phyloP scores from a whole-genome alignment of 2,329 filamentous ascomycete genomes.

The Coleophoma cylindrospora region DNA sequence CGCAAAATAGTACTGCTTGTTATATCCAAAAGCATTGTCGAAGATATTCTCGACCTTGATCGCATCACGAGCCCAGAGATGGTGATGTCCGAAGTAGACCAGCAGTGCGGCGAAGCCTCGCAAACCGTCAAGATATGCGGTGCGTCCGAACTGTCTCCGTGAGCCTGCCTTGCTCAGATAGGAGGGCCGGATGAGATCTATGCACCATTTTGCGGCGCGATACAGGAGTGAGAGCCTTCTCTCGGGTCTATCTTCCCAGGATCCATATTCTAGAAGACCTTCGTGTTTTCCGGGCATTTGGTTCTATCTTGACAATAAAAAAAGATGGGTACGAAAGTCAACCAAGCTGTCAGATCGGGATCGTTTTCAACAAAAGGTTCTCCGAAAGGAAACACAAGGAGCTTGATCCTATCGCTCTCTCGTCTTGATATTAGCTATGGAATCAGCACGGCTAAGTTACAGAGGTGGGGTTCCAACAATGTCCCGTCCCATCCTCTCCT shows the following conservation, averaged over 20 bases:
- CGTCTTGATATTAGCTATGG: no score
- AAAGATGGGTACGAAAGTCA: no score
- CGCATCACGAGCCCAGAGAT: constrained; percentile 25
- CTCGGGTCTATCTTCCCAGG: constrained; percentile 5
- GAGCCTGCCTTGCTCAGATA: constrained; percentile 2
- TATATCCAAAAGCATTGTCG: constrained; percentile 25
- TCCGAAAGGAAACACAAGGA: no score
- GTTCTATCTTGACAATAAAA: background rate
- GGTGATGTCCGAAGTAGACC: constrained; percentile 41
- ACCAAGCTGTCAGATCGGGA: no score
- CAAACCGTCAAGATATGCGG: constrained; percentile 42
- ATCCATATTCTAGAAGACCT: constrained; percentile 4
- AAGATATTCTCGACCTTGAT: constrained; percentile 9
- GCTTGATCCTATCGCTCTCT: no score
- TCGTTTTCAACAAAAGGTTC: no score
- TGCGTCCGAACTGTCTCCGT: constrained; percentile 14
- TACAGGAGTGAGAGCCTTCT: background rate
- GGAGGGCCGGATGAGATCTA: constrained; percentile 7
- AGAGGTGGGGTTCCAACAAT: no score
- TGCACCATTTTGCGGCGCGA: constrained; percentile 3
- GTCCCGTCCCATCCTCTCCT: no score
- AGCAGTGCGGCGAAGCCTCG: constrained; percentile 41
- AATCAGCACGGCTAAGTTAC: no score
- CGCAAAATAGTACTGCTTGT: constrained; percentile 31
- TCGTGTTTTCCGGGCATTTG: constrained; percentile 5